Conservation (phyloP, 1,284 basidiomycete genomes). For the Boletus nobilissimus region DNA sequence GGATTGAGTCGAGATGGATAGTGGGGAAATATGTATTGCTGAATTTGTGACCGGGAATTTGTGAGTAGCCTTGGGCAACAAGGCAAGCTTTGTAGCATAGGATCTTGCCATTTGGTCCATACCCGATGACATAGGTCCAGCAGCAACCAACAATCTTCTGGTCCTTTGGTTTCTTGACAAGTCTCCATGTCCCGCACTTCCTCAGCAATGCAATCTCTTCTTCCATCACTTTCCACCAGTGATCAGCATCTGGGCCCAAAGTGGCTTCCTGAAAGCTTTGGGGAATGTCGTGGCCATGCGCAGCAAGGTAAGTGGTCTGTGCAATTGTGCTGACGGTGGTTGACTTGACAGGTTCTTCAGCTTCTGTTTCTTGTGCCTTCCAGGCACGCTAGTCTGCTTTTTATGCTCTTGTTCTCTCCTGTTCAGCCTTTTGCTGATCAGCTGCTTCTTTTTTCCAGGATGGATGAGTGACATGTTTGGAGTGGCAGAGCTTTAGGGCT, state of each 20-base stretch:
- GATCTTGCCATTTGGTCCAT: too few species aligned
- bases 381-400: neutral
- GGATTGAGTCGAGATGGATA: constrained; percentile 45
- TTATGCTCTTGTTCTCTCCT: neutral
- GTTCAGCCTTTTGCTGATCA: neutral
- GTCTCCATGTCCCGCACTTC: neutral
- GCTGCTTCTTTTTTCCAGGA: constrained; percentile 4
- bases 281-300: neutral
- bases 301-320: neutral
- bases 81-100: too few species aligned
- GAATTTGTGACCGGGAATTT: too few species aligned
- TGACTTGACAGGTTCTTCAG: neutral
- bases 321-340: neutral
- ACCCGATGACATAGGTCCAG: neutral
- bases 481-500: neutral
- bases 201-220: neutral
- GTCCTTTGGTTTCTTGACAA: neutral
- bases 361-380: neutral
- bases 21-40: constrained; percentile 32
- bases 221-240: neutral
- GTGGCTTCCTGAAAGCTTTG: neutral
- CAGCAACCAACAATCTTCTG: neutral
- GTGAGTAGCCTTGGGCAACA: too few species aligned
- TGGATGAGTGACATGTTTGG: neutral
- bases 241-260: neutral